Evolutionary conservation across 805 yeast genomes (phyloP).

Genomic region (Candida loeiensis): DNA sequence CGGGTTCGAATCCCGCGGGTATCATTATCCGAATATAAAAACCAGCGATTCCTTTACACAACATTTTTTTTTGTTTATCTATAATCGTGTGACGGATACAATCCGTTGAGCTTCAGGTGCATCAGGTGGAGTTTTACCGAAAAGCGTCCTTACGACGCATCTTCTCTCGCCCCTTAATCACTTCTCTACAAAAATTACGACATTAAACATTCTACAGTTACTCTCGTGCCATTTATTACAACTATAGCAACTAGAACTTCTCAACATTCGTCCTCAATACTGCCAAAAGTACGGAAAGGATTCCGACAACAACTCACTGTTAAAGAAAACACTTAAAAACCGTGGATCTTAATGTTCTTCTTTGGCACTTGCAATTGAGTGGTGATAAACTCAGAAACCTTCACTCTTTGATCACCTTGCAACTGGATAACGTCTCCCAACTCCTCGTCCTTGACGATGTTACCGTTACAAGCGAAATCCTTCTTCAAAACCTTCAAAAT

Average conservation of each 20-base stretch:
- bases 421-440: conserved; percentile 95
- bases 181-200: neutral
- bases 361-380: conserved; percentile 84
- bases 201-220: neutral
- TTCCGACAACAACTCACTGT: conserved; percentile 1
- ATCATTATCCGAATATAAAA: conserved; percentile 15
- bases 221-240: conserved; percentile 1
- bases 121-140: too few species aligned
- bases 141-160: too few species aligned
- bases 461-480: conserved; percentile 98
- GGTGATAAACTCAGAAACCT: conserved; percentile 89
- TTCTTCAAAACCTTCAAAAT: conserved; percentile 91
- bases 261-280: conserved; percentile 4
- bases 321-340: conserved; percentile 56
- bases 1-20: conserved; percentile 22
- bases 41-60: conserved; percentile 17
- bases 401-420: conserved; percentile 98
- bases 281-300: neutral
- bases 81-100: neutral
- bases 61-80: conserved; percentile 10
- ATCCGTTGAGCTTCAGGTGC: too few species aligned
- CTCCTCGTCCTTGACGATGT: conserved; percentile 93
- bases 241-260: conserved; percentile 4
- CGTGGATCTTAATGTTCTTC: conserved; percentile 97
- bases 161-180: neutral